Percentiles rank a stretch among this genome's conserved stretches.
phyloP scores from a whole-genome alignment of 2,329 filamentous ascomycete species.

The Aspergillus tamarii region DNA sequence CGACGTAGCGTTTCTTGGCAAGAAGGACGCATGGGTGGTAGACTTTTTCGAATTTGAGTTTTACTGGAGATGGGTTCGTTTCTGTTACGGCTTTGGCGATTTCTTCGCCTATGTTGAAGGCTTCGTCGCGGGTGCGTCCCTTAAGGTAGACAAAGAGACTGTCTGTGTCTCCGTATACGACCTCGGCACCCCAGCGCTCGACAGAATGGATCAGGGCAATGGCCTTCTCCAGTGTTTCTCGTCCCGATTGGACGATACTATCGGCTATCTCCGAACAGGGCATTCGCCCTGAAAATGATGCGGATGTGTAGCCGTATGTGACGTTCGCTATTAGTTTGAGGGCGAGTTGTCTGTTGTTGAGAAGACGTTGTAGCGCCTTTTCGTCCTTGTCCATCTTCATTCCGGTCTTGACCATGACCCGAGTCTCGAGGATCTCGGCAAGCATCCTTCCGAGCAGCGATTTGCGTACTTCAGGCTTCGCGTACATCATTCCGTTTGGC shows the following conservation, averaged over 20 bases:
- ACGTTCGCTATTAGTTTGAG: conserved; percentile 98
- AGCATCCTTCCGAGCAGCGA: conserved; percentile 96
- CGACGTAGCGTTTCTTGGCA: conserved; percentile 97
- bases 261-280: conserved; percentile 97
- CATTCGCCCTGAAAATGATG: conserved; percentile 96
- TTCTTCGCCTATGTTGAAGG: conserved; percentile 89
- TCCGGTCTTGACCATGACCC: conserved; percentile 95
- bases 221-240: conserved; percentile 91
- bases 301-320: conserved; percentile 96
- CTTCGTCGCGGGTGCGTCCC: conserved; percentile 82
- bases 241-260: conserved; percentile 93
- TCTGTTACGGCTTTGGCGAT: conserved; percentile 86
- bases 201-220: conserved; percentile 91
- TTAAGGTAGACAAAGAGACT: conserved; percentile 90
- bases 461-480: conserved; percentile 80
- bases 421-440: conserved; percentile 89
- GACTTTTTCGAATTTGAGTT: conserved; percentile 98
- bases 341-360: conserved; percentile 92
- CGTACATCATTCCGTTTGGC: conserved; percentile 96
- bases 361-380: conserved; percentile 77
- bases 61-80: conserved; percentile 87
- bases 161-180: conserved; percentile 97
- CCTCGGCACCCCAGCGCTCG: conserved; percentile 86
- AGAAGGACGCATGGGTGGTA: conserved; percentile 93
- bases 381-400: conserved; percentile 95